These are phyloP conservation scores for Aureobasidium sp. DNA, from an alignment of 2,329 filamentous ascomycete genomes.

Conservation along the genomic window DNA sequence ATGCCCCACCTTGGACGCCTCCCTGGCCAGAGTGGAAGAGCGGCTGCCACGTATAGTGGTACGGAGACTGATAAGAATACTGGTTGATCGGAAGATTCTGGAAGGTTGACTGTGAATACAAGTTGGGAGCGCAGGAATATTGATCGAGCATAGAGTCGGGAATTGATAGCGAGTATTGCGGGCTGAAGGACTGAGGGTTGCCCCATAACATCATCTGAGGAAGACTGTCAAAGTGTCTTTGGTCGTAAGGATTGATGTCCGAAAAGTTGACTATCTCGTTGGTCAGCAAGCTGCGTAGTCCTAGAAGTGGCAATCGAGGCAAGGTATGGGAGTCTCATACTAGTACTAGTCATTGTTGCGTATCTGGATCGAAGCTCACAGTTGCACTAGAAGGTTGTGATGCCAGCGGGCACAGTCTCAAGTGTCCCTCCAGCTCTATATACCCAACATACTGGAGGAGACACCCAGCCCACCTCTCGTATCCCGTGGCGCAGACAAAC, in stretches of 20 bases:
- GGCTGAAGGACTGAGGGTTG: neutral
- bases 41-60: too few species aligned
- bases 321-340: neutral
- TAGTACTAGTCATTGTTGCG: too few species aligned
- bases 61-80: neutral
- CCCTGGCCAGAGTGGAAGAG: neutral
- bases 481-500: slow-evolving; percentile 1
- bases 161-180: neutral
- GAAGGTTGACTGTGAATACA: neutral
- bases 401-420: neutral
- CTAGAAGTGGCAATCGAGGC: neutral
- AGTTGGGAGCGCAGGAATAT: too few species aligned
- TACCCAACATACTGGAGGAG: neutral
- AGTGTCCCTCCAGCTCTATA: neutral
- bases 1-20: neutral
- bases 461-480: neutral
- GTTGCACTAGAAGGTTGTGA: neutral
- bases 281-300: neutral
- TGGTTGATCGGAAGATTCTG: neutral
- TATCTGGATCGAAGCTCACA: too few species aligned
- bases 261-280: slow-evolving; percentile 6
- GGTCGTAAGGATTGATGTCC: neutral
- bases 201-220: neutral
- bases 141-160: too few species aligned
- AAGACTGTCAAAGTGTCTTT: neutral